Evolutionary conservation across 2,329 filamentous ascomycete genomes (phyloP).

Genomic region (Venturia nashicola): DNA sequence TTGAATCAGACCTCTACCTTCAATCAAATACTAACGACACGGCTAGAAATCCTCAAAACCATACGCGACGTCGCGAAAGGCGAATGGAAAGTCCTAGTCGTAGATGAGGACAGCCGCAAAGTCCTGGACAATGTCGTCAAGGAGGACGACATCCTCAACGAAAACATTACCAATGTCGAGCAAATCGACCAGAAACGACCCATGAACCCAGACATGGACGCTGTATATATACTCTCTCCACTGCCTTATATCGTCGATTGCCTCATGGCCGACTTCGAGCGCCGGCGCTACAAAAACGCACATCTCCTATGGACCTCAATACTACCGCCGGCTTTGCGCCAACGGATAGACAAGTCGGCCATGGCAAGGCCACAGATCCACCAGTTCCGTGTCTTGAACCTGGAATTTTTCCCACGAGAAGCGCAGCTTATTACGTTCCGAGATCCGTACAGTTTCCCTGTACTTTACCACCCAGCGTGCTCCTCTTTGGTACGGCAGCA

Average conservation of each 20-base stretch:
- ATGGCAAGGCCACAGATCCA: conserved; percentile 61
- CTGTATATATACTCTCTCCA: conserved; percentile 82
- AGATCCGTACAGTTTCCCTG: conserved; percentile 91
- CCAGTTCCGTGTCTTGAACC: conserved; percentile 69
- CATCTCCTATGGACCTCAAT: conserved; percentile 80
- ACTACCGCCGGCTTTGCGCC: conserved; percentile 56
- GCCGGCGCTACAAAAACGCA: conserved; percentile 63
- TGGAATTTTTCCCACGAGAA: conserved; percentile 85
- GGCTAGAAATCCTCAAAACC: conserved; percentile 10
- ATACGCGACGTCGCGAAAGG: not conserved
- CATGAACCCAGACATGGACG: conserved; percentile 81
- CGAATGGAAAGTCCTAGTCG: conserved; percentile 92
- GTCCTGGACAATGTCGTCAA: conserved; percentile 84
- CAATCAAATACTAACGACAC: not conserved
- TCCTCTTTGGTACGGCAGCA: conserved; percentile 73
- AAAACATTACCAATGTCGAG: conserved; percentile 95
- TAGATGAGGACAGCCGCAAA: conserved; percentile 73
- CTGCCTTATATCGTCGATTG: conserved; percentile 85
- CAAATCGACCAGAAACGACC: conserved; percentile 78
- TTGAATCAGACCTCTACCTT: not conserved
- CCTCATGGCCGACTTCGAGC: conserved; percentile 82
- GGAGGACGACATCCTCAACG: conserved; percentile 93
- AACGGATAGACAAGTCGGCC: conserved; percentile 61
- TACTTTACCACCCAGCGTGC: conserved; percentile 82
- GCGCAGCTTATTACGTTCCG: conserved; percentile 83